Evolutionary conservation across 73 alveolate genomes (phyloP), one percentile per base, ranked within the genome.

Genomic region (Paramecium sexaurelia): DNA sequence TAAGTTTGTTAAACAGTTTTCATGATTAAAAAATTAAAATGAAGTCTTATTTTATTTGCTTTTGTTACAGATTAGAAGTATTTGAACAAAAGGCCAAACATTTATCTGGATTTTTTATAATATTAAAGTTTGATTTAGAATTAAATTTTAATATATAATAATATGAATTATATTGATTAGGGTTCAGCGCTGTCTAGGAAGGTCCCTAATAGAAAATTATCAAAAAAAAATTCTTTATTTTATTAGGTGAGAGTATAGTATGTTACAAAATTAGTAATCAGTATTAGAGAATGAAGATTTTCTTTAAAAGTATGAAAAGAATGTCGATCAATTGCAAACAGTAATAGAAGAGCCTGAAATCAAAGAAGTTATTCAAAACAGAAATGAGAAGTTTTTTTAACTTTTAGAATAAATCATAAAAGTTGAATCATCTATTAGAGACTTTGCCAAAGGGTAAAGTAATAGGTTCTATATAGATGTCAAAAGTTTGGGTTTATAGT

Each of bases 141-240:
- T 47, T 11, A 51, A 51, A 15, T 3, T 51, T 51, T 51, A 51
- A 51, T 51, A 51, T 51, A 51, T 51, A n/a, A n/a, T n/a, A 51
- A 4, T 51, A 71, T 71, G 66, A 71, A 71, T 71, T 71, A 71
- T 71, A 71, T 71, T 37, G 86, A 71, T 71, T 36, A 35, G 35
- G 86, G 86, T 33, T 33, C 35, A 7, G 56, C 86, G 0, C 56
- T 71, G 47, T 61, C 83, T 11, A 61, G 83, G 22, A 71, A 71
- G 1, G 86, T 71, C 1, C 55, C 55, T 3, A 32, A 32, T 35
- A 32, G 86, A 35, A 71, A 71, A 40, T 71, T 69, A 35, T 11
- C 85, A 29, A 69, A 69, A 37, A 69, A 71, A 33, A 71, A 71
- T 36, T 71, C 86, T 19, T 40, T 71, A 11, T 71, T 71, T 40